A percentile compares a stretch with the other conserved stretches of the same genome.
These are phyloP conservation scores for Boletus vinaceobasis DNA, from an alignment of 768 basidiomycete genomes.

Conservation along the genomic window DNA sequence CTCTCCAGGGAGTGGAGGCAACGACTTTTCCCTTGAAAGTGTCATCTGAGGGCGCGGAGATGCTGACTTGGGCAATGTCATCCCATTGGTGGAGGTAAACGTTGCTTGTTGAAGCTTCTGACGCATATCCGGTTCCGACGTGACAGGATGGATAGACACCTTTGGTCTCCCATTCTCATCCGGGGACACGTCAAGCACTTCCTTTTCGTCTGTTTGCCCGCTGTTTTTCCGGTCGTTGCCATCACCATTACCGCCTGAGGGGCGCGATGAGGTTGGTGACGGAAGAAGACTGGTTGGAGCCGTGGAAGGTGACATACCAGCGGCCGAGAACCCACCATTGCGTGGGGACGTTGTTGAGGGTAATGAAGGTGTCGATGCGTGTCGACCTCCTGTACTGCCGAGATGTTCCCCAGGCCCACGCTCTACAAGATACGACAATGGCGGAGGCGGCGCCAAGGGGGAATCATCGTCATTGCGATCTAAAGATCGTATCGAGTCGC, in stretches of 20 bases:
- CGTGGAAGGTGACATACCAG: slow-evolving; percentile 70
- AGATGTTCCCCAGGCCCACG: slow-evolving; percentile 53
- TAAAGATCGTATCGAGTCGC: slow-evolving; percentile 38
- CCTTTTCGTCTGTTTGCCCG: slow-evolving; percentile 43
- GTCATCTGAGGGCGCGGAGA: slow-evolving; percentile 11
- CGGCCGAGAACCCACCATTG: slow-evolving; percentile 46
- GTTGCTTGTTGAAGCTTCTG: slow-evolving; percentile 38
- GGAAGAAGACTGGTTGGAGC: slow-evolving; percentile 73
- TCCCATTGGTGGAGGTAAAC: slow-evolving; percentile 32
- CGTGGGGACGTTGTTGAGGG: slow-evolving; percentile 58
- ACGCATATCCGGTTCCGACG: slow-evolving; percentile 63
- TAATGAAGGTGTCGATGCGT: slow-evolving; percentile 68
- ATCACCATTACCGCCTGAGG: slow-evolving; percentile 57
- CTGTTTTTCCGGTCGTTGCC: slow-evolving; percentile 41
- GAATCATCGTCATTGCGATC: slow-evolving; percentile 57
- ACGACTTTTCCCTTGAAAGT: slow-evolving; percentile 62
- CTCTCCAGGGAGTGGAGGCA: slow-evolving; percentile 72
- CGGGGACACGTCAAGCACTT: slow-evolving; percentile 29
- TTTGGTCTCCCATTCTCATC: slow-evolving; percentile 36
- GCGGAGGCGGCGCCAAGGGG: slow-evolving; percentile 87
- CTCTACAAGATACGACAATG: slow-evolving; percentile 80
- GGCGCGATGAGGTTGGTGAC: slow-evolving; percentile 71
- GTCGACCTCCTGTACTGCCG: slow-evolving; percentile 42
- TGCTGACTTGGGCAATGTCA: slow-evolving; percentile 27
- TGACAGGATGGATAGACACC: slow-evolving; percentile 47